These are phyloP conservation scores for Amanita polypyramis DNA, from an alignment of 768 basidiomycete genomes.

Conservation along the genomic window DNA sequence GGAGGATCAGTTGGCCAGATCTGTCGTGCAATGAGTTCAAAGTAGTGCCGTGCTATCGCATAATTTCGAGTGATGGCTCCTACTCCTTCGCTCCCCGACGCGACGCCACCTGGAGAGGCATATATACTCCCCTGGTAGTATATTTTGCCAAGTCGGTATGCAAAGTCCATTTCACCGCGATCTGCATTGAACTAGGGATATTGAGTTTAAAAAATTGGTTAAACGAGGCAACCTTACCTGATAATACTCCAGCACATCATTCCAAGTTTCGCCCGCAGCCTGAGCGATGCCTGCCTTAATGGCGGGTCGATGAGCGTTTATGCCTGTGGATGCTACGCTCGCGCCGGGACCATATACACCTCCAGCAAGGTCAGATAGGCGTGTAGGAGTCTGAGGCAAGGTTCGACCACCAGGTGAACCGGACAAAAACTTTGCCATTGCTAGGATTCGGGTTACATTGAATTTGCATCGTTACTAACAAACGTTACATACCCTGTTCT, in stretches of 20 bases:
- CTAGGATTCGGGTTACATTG: constrained; percentile 23
- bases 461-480: background rate
- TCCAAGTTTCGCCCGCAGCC: constrained; percentile 89
- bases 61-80: constrained; percentile 80
- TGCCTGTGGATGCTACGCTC: constrained; percentile 82
- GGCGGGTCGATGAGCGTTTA: constrained; percentile 59
- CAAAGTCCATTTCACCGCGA: constrained; percentile 80
- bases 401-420: constrained; percentile 90
- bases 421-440: constrained; percentile 68
- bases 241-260: constrained; percentile 88
- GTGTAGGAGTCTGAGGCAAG: constrained; percentile 69
- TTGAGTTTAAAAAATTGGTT: background rate
- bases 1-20: constrained; percentile 82
- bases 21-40: constrained; percentile 69
- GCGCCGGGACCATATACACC: constrained; percentile 95
- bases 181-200: constrained; percentile 81
- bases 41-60: constrained; percentile 69
- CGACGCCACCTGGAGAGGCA: constrained; percentile 63
- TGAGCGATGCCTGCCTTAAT: constrained; percentile 78
- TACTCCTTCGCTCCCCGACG: constrained; percentile 86
- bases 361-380: constrained; percentile 82
- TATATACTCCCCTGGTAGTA: constrained; percentile 96
- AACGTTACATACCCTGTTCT: constrained; percentile 50
- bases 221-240: constrained; percentile 32
- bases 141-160: constrained; percentile 88